These are phyloP conservation scores for Hypocreales sp. DNA, from an alignment of 2,329 filamentous ascomycete species.

Conservation along the genomic window DNA sequence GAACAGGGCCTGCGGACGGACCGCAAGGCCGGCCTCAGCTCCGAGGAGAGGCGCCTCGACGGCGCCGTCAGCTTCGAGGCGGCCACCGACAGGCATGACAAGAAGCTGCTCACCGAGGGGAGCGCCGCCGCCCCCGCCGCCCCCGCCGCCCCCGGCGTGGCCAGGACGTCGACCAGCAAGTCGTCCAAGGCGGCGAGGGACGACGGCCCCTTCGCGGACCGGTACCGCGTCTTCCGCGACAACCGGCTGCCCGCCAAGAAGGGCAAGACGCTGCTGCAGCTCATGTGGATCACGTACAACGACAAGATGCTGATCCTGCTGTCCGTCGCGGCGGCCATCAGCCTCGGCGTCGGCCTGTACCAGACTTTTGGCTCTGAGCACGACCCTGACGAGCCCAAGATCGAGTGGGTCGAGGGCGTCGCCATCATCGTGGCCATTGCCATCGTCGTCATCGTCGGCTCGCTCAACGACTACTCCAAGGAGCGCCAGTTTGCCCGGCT, in stretches of 20 bases:
- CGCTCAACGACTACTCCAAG: conserved; percentile 67
- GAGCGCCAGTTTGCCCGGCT: conserved; percentile 65
- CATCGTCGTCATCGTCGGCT: conserved; percentile 64
- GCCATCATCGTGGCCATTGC: conserved; percentile 68
- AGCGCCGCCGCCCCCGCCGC: conserved; percentile 1
- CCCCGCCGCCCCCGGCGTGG: too few species aligned
- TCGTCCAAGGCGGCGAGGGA: conserved; percentile 4
- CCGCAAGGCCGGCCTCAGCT: conserved; percentile 55
- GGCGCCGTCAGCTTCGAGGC: conserved; percentile 59
- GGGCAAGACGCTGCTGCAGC: conserved; percentile 53
- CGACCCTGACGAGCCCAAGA: conserved; percentile 30
- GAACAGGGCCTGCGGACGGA: conserved; percentile 67
- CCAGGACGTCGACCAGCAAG: conserved; percentile 2
- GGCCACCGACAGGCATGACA: conserved; percentile 30
- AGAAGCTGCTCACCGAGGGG: conserved; percentile 19
- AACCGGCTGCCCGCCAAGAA: conserved; percentile 62
- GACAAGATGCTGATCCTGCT: conserved; percentile 67
- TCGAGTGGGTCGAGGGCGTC: conserved; percentile 72
- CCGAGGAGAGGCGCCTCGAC: conserved; percentile 54
- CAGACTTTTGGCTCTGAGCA: conserved; percentile 52
- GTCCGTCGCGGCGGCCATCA: conserved; percentile 55
- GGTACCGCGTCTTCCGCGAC: conserved; percentile 55
- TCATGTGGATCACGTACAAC: conserved; percentile 75
- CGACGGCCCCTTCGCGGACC: conserved; percentile 36
- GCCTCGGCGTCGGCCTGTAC: conserved; percentile 60